Evolutionary conservation across 768 basidiomycete genomes (phyloP).

Genomic region (Amanita fuliginea): DNA sequence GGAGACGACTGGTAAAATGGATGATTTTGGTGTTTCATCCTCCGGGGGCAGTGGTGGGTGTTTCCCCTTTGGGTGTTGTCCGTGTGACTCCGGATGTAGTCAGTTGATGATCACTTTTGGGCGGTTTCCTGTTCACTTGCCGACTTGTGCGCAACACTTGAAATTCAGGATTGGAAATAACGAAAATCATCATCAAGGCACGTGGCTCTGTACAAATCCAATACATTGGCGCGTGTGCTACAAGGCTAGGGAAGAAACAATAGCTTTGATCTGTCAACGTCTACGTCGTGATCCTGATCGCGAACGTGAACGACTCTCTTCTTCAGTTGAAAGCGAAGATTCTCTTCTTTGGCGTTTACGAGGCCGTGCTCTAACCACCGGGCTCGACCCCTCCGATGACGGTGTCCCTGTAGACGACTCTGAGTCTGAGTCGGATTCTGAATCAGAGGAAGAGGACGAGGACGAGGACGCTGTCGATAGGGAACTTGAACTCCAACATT

Average conservation of each 20-base stretch:
- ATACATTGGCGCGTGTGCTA: no score
- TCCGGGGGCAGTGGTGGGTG: not conserved
- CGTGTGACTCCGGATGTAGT: not conserved
- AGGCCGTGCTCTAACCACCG: conserved; percentile 4
- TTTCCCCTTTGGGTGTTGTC: not conserved
- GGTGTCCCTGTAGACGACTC: conserved; percentile 9
- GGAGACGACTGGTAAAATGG: not conserved
- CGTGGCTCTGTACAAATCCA: no score
- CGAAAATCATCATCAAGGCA: no score
- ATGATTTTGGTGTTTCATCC: not conserved
- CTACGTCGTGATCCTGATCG: not conserved
- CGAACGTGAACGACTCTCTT: not conserved
- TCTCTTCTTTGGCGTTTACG: conserved; percentile 1
- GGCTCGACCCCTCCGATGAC: conserved; percentile 2
- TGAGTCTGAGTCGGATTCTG: conserved; percentile 30
- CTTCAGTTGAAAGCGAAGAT: not conserved
- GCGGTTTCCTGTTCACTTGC: not conserved
- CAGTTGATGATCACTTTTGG: not conserved
- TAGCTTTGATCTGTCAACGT: not conserved
- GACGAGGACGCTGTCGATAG: conserved; percentile 20
- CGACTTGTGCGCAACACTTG: no score
- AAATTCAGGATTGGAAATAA: no score
- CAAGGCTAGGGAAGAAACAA: not conserved
- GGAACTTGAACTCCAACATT: conserved; percentile 2
- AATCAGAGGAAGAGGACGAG: conserved; percentile 19